A percentile compares a stretch with the other conserved stretches of the same genome.
Evolutionary conservation across 1,139 yeast species (phyloP).

Genomic region (Meyerozyma carpophila): DNA sequence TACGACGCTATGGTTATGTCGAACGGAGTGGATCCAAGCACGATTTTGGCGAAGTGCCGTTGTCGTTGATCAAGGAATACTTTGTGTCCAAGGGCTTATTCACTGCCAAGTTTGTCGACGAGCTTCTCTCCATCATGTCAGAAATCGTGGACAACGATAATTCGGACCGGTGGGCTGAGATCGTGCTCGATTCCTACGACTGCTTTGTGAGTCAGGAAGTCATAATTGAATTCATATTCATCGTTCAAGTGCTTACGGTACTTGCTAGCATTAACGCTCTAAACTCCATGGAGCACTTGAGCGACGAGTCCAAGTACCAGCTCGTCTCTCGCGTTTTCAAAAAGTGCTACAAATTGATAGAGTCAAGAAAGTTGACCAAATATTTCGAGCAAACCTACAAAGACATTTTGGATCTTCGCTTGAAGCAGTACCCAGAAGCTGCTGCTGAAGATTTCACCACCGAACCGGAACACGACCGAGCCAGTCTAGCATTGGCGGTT

Average conservation of each 20-base stretch:
- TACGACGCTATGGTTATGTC: conserved; percentile 88
- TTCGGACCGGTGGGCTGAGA: conserved; percentile 37
- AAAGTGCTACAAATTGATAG: conserved; percentile 45
- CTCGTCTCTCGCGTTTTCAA: conserved; percentile 39
- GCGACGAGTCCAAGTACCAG: conserved; percentile 22
- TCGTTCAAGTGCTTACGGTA: conserved; percentile 49
- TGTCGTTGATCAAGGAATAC: conserved; percentile 30
- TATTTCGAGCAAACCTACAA: conserved; percentile 26
- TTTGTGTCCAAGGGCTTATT: conserved; percentile 15
- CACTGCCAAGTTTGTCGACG: conserved; percentile 17
- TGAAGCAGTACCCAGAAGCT: conserved; percentile 37
- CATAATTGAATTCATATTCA: conserved; percentile 48
- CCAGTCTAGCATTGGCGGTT: conserved; percentile 47
- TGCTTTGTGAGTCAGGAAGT: conserved; percentile 54
- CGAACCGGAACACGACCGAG: conserved; percentile 12
- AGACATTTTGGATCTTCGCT: conserved; percentile 26
- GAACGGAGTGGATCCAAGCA: conserved; percentile 68
- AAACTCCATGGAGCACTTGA: conserved; percentile 25
- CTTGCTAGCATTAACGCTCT: conserved; percentile 29
- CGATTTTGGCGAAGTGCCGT: conserved; percentile 76
- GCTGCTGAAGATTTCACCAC: conserved; percentile 18
- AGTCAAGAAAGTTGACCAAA: conserved; percentile 34
- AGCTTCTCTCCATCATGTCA: conserved; percentile 22
- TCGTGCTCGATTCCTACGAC: conserved; percentile 56
- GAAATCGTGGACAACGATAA: conserved; percentile 34